A percentile compares a stretch with the other conserved stretches of the same genome.
Evolutionary conservation across 345 rosid species (phyloP).

Genomic region (Pistacia vera): DNA sequence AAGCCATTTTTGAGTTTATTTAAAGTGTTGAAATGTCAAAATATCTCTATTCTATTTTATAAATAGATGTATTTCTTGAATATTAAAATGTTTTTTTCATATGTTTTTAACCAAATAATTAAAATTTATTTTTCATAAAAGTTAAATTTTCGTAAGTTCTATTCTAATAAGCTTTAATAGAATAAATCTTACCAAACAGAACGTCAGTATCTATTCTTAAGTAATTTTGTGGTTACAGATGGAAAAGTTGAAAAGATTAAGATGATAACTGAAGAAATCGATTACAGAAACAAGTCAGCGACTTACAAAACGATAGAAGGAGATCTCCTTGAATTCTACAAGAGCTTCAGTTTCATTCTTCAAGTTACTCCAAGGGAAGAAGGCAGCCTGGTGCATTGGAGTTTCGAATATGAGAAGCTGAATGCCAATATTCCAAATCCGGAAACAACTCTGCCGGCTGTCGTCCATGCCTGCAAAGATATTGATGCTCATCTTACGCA

Average conservation of each 20-base stretch:
- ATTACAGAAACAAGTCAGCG: constrained; percentile 30
- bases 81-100: too few species aligned
- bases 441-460: constrained; percentile 2
- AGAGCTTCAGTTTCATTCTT: constrained; percentile 10
- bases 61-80: too few species aligned
- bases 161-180: too few species aligned
- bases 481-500: constrained; percentile 18
- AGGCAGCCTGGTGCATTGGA: constrained; percentile 32
- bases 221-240: constrained; percentile 12
- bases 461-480: constrained; percentile 14
- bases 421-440: constrained; percentile 19
- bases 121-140: too few species aligned
- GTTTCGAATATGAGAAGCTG: constrained; percentile 26
- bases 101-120: too few species aligned
- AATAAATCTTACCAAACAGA: too few species aligned
- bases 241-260: constrained; percentile 31
- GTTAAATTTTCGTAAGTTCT: too few species aligned
- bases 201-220: too few species aligned
- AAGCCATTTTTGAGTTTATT: too few species aligned
- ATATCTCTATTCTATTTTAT: too few species aligned
- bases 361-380: constrained; percentile 32
- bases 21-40: too few species aligned
- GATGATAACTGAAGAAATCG: constrained; percentile 37
- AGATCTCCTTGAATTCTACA: constrained; percentile 33
- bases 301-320: constrained; percentile 39